Evolutionary conservation across 1,284 basidiomycete genomes (phyloP), one percentile per base, ranked within the genome.

Genomic region (Tremellales sp.): DNA sequence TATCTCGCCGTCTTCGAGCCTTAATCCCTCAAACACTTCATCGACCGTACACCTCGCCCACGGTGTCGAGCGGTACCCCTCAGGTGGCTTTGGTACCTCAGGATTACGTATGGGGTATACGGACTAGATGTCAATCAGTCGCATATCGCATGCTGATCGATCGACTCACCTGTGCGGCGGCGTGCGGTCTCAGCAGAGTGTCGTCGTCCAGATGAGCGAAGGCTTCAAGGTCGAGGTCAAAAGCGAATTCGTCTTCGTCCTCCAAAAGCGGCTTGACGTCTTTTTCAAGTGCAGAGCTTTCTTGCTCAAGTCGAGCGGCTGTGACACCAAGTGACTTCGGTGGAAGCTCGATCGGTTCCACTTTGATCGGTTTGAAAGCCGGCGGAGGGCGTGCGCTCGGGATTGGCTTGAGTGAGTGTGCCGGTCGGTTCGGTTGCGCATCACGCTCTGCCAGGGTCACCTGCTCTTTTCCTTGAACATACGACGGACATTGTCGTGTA

Each of bases 151-250:
- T 31, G 15, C n/a, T n/a, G n/a, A 33, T 8, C 10, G 29, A n/a
- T 8, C 8, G 13, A 19, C 36, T 8, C 19, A 39, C 36, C 19
- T 39, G 8, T 19, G 36, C 19, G 8, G 36, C 11, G 19, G 19
- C 36, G 19, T 39, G 36, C 19, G 36, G 36, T 21, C 19, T 25
- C 11, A 56, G 33, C 2, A 64, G 36, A 1, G 60, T 41, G 15
- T 65, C 57, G n/a, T 63, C 61, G 17, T 69, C 68, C 19, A 67
- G 52, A 36, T 47, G 54, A 12, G 63, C 58, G 1, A 67, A 33
- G 31, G 66, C 70, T 2, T 54, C 55, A 11, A 72, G 41, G 40
- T 70, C 68, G 52, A 67, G 63, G 33, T 68, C 66, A 19, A 62
- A 62, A 25, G 61, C 57, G 45, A 65, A 68, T n/a, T 61, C 23